Evolutionary conservation across 169 alveolate species (phyloP), one percentile per base, ranked within the genome.

Genomic region (Eimeria tenella): DNA sequence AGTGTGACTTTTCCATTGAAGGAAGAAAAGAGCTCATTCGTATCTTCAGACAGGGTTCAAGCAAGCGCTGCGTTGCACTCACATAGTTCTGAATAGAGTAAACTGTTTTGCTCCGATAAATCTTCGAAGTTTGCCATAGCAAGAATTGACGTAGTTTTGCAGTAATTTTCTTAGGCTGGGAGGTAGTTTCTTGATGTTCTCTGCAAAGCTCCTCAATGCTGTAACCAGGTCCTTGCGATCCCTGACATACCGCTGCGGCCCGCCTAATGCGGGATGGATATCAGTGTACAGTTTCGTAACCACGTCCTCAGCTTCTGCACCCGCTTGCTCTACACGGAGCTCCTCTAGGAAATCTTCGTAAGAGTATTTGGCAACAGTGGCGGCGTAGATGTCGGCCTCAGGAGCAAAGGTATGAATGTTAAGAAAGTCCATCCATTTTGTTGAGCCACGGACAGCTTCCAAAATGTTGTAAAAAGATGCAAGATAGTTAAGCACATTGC

Each of bases 241-340:
- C 31, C 58, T 56, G 63, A 17, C 13, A 5, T 60, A 83, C 15
- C 62, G 74, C 77, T 15, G 11, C 25, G 91, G 79, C 77, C 91
- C 91, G 9, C 91, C 95, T 23, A 77, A 75, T n/a, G 95, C 87
- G 19, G 91, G 84, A 65, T 91, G 91, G 25, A 91, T 77, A 25
- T 77, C 49, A 21, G 83, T 19, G 56, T 63, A 55, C 84, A 81
- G 2, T 23, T 60, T 60, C 49, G 56, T 19, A 15, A 91, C 73
- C 89, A 10, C 60, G 21, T 53, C 77, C 19, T 62, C 79, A 15
- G n/a, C 50, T 25, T 21, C 74, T 21, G 55, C 82, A 11, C 65
- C 73, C 42, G 77, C 58, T 25, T 73, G n/a, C 50, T 81, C 89
- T 21, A 63, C 70, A 19, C 77, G 58, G 15, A 84, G 68, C 73